Percentiles rank a stretch among this genome's conserved stretches.
phyloP scores from a whole-genome alignment of 1,139 yeast genomes.

The Yamadazyma buinensis region DNA sequence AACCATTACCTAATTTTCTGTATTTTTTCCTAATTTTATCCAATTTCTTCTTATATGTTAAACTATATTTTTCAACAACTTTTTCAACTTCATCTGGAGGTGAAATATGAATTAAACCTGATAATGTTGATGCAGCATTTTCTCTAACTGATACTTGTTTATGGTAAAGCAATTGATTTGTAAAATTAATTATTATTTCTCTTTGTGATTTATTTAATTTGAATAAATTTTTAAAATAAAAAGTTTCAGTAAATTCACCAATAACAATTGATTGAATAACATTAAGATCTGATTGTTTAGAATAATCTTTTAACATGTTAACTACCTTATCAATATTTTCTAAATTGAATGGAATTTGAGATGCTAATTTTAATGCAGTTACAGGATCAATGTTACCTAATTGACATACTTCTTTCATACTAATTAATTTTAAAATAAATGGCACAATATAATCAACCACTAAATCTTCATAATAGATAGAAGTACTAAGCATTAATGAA shows the following conservation, averaged over 20 bases:
- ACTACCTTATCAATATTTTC: constrained; percentile 45
- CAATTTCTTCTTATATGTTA: constrained; percentile 24
- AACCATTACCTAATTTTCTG: constrained; percentile 24
- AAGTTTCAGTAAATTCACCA: constrained; percentile 68
- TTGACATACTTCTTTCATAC: constrained; percentile 78
- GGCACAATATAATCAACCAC: constrained; percentile 57
- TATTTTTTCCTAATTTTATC: constrained; percentile 30
- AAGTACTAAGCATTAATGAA: constrained; percentile 39
- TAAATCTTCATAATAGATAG: constrained; percentile 35
- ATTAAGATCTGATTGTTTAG: constrained; percentile 39
- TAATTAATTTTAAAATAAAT: constrained; percentile 61
- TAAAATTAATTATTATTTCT: constrained; percentile 46
- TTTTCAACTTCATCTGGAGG: constrained; percentile 51
- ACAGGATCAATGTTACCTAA: constrained; percentile 64
- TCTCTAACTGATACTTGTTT: constrained; percentile 75
- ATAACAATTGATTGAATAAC: constrained; percentile 69
- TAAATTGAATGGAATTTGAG: constrained; percentile 54
- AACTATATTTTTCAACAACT: constrained; percentile 23
- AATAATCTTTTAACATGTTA: constrained; percentile 45
- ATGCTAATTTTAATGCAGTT: constrained; percentile 49
- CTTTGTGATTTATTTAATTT: constrained; percentile 50
- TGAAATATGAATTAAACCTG: constrained; percentile 81
- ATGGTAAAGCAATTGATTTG: constrained; percentile 55
- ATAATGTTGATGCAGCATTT: constrained; percentile 68
- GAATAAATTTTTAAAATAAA: constrained; percentile 71